phyloP scores from a whole-genome alignment of 371 early-diverging fungal species.

The Synchytrium microbalum region DNA sequence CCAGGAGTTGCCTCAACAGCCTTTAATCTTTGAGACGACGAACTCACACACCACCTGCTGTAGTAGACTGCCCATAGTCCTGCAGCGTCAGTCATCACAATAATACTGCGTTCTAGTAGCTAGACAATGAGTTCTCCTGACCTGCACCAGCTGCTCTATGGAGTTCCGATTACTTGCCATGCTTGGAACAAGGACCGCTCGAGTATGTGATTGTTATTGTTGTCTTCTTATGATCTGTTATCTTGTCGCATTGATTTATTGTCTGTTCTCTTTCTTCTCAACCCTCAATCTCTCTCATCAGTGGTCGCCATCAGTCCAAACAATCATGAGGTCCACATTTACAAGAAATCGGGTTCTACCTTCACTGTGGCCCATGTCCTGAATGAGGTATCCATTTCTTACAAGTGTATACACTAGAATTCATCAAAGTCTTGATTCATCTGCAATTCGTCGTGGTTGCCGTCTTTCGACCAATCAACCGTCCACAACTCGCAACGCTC shows the following conservation, averaged over 20 bases:
- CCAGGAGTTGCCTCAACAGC: too few relatives aligned
- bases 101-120: too few relatives aligned
- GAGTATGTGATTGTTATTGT: slow-evolving; percentile 41
- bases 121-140: too few relatives aligned
- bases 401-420: slow-evolving; percentile 1
- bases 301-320: slow-evolving; percentile 89
- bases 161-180: slow-evolving; percentile 81
- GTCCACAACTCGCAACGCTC: not conserved
- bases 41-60: too few relatives aligned
- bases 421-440: too few relatives aligned
- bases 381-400: slow-evolving; percentile 45
- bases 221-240: not conserved
- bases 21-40: too few relatives aligned
- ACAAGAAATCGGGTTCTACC: slow-evolving; percentile 46
- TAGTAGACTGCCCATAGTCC: too few relatives aligned
- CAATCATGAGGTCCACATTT: slow-evolving; percentile 82
- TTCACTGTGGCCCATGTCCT: slow-evolving; percentile 66
- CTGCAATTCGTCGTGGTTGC: too few relatives aligned
- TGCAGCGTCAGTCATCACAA: too few relatives aligned
- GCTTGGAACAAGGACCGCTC: slow-evolving; percentile 83
- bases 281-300: slow-evolving; percentile 21
- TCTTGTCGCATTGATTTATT: slow-evolving; percentile 3
- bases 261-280: slow-evolving; percentile 9
- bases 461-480: too few relatives aligned
- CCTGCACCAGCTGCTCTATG: slow-evolving; percentile 48